Conservation (phyloP, 495 filamentous ascomycete species). For the Jackrogersella minutella region DNA sequence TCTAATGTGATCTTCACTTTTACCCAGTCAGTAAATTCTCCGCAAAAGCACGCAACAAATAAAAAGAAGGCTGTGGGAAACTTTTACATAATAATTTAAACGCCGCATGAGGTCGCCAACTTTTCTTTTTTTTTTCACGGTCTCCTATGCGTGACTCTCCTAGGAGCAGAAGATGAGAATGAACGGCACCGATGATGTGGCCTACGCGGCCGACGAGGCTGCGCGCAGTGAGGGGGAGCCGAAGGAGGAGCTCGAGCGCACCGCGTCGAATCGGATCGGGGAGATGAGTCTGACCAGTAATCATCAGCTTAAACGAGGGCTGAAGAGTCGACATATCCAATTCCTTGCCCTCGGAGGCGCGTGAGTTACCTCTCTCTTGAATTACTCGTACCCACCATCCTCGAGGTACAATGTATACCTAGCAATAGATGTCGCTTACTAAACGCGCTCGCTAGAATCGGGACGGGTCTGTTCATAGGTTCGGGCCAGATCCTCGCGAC, state of each 20-base stretch:
- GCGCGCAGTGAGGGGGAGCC: constrained; percentile 51
- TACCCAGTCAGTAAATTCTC: too few relatives aligned
- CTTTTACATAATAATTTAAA: not conserved
- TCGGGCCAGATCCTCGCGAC: constrained; percentile 57
- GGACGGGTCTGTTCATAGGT: constrained; percentile 67
- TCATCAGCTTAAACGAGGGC: constrained; percentile 63
- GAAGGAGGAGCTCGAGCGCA: constrained; percentile 54
- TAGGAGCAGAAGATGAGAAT: constrained; percentile 16
- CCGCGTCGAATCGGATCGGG: constrained; percentile 55
- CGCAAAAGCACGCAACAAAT: too few relatives aligned
- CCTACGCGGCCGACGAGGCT: constrained; percentile 16
- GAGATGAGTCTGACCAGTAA: constrained; percentile 64
- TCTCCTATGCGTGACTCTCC: too few relatives aligned
- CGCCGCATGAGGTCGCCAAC: not conserved
- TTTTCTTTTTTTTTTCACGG: not conserved
- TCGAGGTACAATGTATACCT: too few relatives aligned
- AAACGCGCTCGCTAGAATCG: constrained; percentile 57
- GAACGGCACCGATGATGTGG: constrained; percentile 3
- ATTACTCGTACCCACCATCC: too few relatives aligned
- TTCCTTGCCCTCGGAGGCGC: constrained; percentile 75
- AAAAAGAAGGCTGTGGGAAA: not conserved
- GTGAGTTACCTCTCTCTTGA: constrained; percentile 39
- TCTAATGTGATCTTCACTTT: too few relatives aligned
- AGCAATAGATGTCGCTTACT: not conserved
- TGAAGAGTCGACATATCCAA: constrained; percentile 74